Base-by-base conservation (phyloP, 139 green algal species). In the Volvox reticuliferus region DNA sequence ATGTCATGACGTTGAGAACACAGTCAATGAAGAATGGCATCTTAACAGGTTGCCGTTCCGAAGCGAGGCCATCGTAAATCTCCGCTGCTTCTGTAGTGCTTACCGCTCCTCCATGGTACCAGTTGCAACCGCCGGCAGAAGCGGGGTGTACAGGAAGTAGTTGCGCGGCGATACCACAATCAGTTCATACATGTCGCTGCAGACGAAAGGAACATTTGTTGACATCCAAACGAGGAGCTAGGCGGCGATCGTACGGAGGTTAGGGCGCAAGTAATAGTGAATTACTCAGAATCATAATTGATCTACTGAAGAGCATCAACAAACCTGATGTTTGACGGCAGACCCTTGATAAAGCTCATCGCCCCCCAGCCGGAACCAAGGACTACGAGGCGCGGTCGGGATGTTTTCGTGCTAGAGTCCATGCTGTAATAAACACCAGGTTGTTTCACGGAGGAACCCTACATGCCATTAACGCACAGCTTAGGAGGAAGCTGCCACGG, bases 71-170 rank as follows among this genome's bases (percentile, higher is more conserved):
- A 55, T 55, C 9, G 5, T 55, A 55, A 5, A 55, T 55, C 44
- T 55, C 44, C 44, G 9, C 44, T 9, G 44, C 44, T 55, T 9
- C 44, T 55, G 44, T 55, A 55, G 44, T 24, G 65, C 87, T 67
- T 35, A 89, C 78, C 98, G 93, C 93, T 98, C 96, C 93, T 99
- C 98, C 79, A 98, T 95, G 12, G 97, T 98, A 3, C 98, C 98
- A 5, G 96, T 97, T 18, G 96, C 96, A 50, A 98, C 96, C 21
- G 97, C 96, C 1, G 98, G 98, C 89, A 99, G 95, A 71, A 99
- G 96, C 26, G 98, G 98, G 22, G 98, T 99, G 95, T 99, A 99
- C 30, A 99, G 95, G 91, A 99, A 99, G 95, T 99, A 99, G 93
- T 99, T 99, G n/a, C 98, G 92, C 0, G 97, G 98, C 19, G 95